These are phyloP conservation scores for Botrytis fabae DNA, from an alignment of 2,329 filamentous ascomycete genomes.

Conservation along the genomic window DNA sequence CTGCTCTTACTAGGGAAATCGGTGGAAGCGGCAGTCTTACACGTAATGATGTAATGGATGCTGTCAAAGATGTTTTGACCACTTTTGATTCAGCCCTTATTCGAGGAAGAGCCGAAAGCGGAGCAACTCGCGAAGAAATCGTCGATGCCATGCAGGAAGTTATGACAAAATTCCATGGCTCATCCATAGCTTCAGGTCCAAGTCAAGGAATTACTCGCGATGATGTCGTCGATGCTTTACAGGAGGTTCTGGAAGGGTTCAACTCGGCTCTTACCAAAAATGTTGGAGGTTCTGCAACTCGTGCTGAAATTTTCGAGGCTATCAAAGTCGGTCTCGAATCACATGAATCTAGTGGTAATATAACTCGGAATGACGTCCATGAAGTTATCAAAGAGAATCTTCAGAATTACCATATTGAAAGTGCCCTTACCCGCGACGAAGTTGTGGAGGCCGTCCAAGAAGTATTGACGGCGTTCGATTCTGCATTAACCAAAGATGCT, in stretches of 20 bases:
- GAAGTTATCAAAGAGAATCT: conserved; percentile 72
- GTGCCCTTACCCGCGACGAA: conserved; percentile 74
- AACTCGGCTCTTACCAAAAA: conserved; percentile 47
- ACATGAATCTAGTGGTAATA: conserved; percentile 61
- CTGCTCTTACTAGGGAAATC: conserved; percentile 47
- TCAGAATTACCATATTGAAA: conserved; percentile 64
- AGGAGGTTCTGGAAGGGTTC: conserved; percentile 42
- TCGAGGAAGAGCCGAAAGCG: conserved; percentile 52
- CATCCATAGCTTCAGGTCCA: conserved; percentile 74
- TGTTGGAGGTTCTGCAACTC: conserved; percentile 56
- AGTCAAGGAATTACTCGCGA: conserved; percentile 68
- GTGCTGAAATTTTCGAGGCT: conserved; percentile 81
- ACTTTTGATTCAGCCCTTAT: conserved; percentile 57
- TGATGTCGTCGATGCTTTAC: conserved; percentile 54
- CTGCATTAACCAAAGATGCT: conserved; percentile 62
- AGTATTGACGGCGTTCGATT: conserved; percentile 82
- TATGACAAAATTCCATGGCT: conserved; percentile 83
- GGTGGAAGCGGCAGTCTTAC: conserved; percentile 54
- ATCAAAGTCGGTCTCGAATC: conserved; percentile 79
- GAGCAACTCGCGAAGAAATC: conserved; percentile 18
- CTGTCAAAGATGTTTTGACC: conserved; percentile 70
- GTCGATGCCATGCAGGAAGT: conserved; percentile 71
- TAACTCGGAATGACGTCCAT: conserved; percentile 80
- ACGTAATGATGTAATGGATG: conserved; percentile 81
- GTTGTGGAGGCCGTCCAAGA: conserved; percentile 81